These are phyloP conservation scores for Fraxinus pennsylvanica DNA, from an alignment of 257 asterid species.

Conservation along the genomic window DNA sequence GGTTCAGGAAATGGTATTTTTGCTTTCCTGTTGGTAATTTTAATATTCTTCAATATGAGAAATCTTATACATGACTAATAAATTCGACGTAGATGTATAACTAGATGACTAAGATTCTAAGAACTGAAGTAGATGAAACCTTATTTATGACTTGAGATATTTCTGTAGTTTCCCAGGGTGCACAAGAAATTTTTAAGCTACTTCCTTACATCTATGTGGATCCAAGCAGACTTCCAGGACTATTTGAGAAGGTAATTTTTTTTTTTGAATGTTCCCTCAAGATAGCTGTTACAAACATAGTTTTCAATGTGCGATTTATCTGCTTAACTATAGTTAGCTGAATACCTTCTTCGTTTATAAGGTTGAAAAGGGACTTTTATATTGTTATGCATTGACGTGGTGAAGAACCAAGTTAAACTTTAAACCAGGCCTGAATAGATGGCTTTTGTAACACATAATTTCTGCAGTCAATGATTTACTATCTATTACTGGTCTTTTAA, in stretches of 20 bases:
- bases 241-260: constrained; percentile 57
- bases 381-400: background rate
- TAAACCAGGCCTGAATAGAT: background rate
- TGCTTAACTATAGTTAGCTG: constrained; percentile 2
- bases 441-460: background rate
- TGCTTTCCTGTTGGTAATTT: constrained; percentile 2
- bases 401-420: background rate
- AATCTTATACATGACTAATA: background rate
- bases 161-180: constrained; percentile 80
- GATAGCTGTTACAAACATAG: background rate
- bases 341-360: background rate
- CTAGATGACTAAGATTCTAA: background rate
- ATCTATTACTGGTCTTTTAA: background rate
- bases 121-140: background rate
- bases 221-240: constrained; percentile 69
- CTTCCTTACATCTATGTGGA: constrained; percentile 88
- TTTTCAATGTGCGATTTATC: background rate
- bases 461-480: background rate
- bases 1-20: constrained; percentile 88
- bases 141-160: constrained; percentile 2
- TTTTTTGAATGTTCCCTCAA: background rate
- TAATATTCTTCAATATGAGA: constrained; percentile 2
- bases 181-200: constrained; percentile 88
- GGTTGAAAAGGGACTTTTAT: background rate
- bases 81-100: background rate